A percentile compares a stretch with the other conserved stretches of the same genome.
Conservation (phyloP, 768 basidiomycete species). For the Boletus rubescentipes region DNA sequence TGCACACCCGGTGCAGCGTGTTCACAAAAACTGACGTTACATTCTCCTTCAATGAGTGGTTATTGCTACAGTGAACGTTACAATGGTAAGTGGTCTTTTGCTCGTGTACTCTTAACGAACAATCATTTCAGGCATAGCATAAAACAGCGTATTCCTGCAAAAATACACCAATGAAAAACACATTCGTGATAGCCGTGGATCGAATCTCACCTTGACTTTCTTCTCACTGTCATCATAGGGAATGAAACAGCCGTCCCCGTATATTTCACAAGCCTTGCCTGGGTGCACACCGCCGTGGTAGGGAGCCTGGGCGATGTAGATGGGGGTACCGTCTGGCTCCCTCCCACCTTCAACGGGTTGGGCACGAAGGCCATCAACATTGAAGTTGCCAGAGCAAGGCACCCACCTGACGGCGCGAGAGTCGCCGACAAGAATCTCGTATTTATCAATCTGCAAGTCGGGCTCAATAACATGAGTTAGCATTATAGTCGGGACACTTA, state of each 20-base stretch:
- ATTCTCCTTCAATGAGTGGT: conserved; percentile 3
- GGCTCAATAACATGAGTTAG: background rate
- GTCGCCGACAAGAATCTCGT: conserved; percentile 72
- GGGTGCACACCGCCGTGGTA: conserved; percentile 54
- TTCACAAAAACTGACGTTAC: background rate
- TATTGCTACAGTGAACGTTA: conserved; percentile 9
- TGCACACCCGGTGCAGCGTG: background rate
- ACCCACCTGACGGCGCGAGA: conserved; percentile 60
- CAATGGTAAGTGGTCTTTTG: background rate
- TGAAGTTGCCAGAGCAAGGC: conserved; percentile 42
- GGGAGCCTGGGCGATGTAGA: conserved; percentile 62
- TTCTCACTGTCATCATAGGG: conserved; percentile 53
- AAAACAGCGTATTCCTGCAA: conserved; percentile 42
- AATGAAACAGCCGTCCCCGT: conserved; percentile 56
- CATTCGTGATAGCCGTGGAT: background rate
- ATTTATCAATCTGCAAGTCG: conserved; percentile 51
- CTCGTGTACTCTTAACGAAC: background rate
- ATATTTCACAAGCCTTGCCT: conserved; percentile 59
- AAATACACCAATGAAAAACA: background rate
- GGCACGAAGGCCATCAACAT: conserved; percentile 42
- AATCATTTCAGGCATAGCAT: conserved; percentile 32
- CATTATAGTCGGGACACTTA: conserved; percentile 27
- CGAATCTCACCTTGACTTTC: conserved; percentile 42
- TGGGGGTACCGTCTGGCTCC: conserved; percentile 57
- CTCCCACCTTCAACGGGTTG: conserved; percentile 66